Conservation (phyloP, 2,329 filamentous ascomycete genomes). For the Fusarium acutatum region DNA sequence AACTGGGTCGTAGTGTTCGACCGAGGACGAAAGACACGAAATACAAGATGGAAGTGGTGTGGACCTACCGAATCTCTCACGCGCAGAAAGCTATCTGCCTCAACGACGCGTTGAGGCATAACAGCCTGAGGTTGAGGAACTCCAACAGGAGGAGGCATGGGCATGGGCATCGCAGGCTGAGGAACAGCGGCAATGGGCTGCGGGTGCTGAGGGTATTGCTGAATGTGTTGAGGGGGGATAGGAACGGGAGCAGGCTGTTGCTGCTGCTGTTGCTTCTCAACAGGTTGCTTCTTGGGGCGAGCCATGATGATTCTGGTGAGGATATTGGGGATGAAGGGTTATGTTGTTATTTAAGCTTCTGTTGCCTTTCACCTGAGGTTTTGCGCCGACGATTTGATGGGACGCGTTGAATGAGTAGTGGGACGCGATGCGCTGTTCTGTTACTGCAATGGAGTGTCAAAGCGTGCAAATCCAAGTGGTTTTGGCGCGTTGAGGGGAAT, state of each 20-base stretch:
- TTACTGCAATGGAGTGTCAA: conserved; percentile 33
- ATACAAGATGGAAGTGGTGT: conserved; percentile 20
- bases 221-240: conserved; percentile 33
- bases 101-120: conserved; percentile 56
- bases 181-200: conserved; percentile 46
- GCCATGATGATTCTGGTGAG: conserved; percentile 47
- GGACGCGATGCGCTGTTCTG: conserved; percentile 28
- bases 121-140: conserved; percentile 28
- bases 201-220: conserved; percentile 32
- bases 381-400: conserved; percentile 3
- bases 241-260: conserved; percentile 49
- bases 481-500: conserved; percentile 39
- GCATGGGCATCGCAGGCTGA: conserved; percentile 52
- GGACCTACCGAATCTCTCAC: conserved; percentile 82
- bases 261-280: conserved; percentile 38
- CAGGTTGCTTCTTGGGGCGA: conserved; percentile 56
- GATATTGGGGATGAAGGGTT: background rate
- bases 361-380: conserved; percentile 10
- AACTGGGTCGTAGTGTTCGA: background rate
- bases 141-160: conserved; percentile 36
- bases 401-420: conserved; percentile 29
- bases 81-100: conserved; percentile 79
- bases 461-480: conserved; percentile 38
- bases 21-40: background rate
- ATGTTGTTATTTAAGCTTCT: background rate